phyloP scores from a whole-genome alignment of 805 yeast genomes.

The Kuraishia hungarica region DNA sequence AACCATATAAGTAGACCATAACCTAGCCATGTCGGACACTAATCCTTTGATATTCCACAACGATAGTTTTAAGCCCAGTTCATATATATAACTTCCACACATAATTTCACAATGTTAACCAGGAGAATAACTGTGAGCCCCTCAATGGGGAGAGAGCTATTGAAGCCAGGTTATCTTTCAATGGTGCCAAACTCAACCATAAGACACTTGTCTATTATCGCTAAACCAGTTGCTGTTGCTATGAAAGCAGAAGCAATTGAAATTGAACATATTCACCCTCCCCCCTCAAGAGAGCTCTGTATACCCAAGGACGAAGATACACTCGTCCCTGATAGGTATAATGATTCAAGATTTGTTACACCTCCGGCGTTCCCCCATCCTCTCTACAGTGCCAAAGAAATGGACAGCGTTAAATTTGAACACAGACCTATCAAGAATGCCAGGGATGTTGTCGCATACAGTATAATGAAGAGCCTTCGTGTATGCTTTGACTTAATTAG shows the following conservation, averaged over 20 bases:
- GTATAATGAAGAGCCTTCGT: slow-evolving; percentile 36
- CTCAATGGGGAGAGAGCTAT: neutral
- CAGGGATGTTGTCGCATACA: slow-evolving; percentile 45
- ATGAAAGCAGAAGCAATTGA: neutral
- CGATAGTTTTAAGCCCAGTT: neutral
- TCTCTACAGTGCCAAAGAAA: slow-evolving; percentile 23
- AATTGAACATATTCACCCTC: too few species aligned
- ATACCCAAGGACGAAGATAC: neutral
- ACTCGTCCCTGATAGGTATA: neutral
- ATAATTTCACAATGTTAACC: neutral
- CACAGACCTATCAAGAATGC: slow-evolving; percentile 41
- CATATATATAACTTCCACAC: too few species aligned
- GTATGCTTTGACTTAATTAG: slow-evolving; percentile 51
- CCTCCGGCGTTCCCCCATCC: slow-evolving; percentile 36
- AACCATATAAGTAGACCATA: neutral
- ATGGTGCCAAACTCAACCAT: neutral
- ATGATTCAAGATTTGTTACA: slow-evolving; percentile 12
- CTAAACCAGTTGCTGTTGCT: neutral
- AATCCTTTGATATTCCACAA: too few species aligned
- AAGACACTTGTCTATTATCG: neutral
- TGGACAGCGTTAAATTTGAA: slow-evolving; percentile 33
- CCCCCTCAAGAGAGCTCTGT: neutral
- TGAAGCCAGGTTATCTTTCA: neutral
- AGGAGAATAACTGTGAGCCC: neutral
- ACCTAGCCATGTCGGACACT: neutral